Percentiles rank a stretch among this genome's conserved stretches.
Conservation (phyloP, 2,329 filamentous ascomycete genomes). For the Botryotinia globosa region DNA sequence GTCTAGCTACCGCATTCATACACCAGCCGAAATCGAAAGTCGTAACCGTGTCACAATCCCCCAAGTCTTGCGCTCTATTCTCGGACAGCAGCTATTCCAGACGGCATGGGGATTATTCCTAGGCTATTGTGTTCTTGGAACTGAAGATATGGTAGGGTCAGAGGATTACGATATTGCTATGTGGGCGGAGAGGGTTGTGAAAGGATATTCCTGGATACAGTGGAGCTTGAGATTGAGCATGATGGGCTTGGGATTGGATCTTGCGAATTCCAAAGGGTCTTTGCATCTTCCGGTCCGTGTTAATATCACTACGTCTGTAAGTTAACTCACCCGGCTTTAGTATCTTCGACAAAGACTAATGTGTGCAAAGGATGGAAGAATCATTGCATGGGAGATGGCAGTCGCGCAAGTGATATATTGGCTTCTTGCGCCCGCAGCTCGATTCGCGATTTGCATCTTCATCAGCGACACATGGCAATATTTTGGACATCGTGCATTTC, state of each 20-base stretch:
- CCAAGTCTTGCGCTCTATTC: conserved; percentile 49
- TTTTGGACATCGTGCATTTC: conserved; percentile 90
- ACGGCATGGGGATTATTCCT: not conserved
- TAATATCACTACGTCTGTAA: not conserved
- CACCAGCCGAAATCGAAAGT: conserved; percentile 80
- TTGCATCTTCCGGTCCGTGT: conserved; percentile 10
- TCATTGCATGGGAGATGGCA: not conserved
- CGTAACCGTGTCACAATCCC: conserved; percentile 80
- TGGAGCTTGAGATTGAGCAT: not conserved
- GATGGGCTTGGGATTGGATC: not conserved
- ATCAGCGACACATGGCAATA: conserved; percentile 95
- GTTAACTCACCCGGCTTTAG: not conserved
- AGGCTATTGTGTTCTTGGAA: conserved; percentile 3
- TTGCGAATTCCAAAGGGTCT: not conserved
- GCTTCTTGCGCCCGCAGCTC: conserved; percentile 66
- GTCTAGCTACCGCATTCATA: conserved; percentile 53
- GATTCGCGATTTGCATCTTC: conserved; percentile 69
- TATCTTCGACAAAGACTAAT: not conserved
- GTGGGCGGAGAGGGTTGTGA: not conserved
- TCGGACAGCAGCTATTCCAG: conserved; percentile 1
- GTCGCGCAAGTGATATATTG: conserved; percentile 47
- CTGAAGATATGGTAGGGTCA: conserved; percentile 1
- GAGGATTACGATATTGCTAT: conserved; percentile 12
- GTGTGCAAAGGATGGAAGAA: not conserved
- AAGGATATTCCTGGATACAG: not conserved